phyloP scores from a whole-genome alignment of 1,139 yeast species.

The Diutina neorugosa region DNA sequence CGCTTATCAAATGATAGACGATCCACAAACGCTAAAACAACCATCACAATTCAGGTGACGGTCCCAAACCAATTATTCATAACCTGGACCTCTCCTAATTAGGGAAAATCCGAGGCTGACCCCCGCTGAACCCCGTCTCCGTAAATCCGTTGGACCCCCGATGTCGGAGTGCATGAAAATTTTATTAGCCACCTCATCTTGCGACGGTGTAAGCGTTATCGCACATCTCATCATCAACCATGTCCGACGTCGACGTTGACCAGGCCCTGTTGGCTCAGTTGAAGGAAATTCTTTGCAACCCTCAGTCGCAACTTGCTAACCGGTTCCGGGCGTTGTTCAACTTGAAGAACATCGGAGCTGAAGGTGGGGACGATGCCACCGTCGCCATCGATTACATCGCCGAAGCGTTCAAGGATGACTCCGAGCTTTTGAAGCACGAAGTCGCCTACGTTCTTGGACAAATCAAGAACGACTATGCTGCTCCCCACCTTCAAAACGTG shows the following conservation, averaged over 20 bases:
- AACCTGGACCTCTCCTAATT: not conserved
- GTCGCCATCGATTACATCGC: slow-evolving; percentile 77
- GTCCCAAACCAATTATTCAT: too few species aligned
- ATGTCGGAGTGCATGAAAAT: not conserved
- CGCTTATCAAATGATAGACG: too few species aligned
- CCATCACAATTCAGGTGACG: too few species aligned
- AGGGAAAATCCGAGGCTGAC: not conserved
- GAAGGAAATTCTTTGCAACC: slow-evolving; percentile 57
- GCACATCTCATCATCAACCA: slow-evolving; percentile 5
- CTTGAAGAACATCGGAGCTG: slow-evolving; percentile 73
- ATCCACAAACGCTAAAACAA: too few species aligned
- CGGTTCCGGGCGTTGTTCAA: slow-evolving; percentile 91
- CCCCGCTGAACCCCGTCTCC: not conserved
- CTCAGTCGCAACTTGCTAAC: slow-evolving; percentile 60
- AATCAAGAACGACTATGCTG: slow-evolving; percentile 71
- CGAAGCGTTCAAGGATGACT: slow-evolving; percentile 63
- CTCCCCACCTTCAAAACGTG: slow-evolving; percentile 64
- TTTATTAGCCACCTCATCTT: not conserved
- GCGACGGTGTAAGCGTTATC: not conserved
- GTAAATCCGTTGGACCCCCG: not conserved
- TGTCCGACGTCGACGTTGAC: slow-evolving; percentile 30
- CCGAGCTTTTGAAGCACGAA: slow-evolving; percentile 94
- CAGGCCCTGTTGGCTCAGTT: slow-evolving; percentile 50
- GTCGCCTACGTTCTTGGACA: slow-evolving; percentile 98
- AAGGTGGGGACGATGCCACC: slow-evolving; percentile 32